Evolutionary conservation across 2,329 filamentous ascomycete species (phyloP), one percentile per base, ranked within the genome.

Genomic region (Venturia oleaginea): DNA sequence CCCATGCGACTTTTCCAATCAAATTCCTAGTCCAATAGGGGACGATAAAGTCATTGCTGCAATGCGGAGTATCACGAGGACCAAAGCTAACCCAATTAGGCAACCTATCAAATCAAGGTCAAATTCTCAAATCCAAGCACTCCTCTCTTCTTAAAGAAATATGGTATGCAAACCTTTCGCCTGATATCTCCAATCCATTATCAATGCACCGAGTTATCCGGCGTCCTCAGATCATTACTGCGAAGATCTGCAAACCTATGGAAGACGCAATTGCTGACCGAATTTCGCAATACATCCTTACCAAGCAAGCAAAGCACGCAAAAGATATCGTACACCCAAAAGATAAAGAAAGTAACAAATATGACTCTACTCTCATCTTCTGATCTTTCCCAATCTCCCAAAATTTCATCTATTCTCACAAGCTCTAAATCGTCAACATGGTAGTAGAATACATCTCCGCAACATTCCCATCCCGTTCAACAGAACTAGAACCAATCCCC

Each of bases 381-480:
- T 48, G 4, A 13, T 11, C 43, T 8, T 27, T 27, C 27, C 27
- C 22, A 27, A 7, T 48, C 10, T 24, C n/a, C 10, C n/a, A 13
- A 11, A 6, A 2, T 48, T 13, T 40, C 13, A 15, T 40, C 38
- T 15, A 1, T 10, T 40, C 11, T 15, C 1, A 4, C 11, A 4
- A 13, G 38, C 13, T 13, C 13, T 40, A 4, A 40, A 30, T 34
- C 27, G 34, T 3, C 43, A 64, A 19, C 17, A 64, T 64, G 62
- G 27, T 46, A 1, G 37, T 64, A 68, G 84, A 86, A 72, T 86
- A 86, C 71, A 86, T 86, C 72, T 83, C 79, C 67, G 66, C 83
- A 59, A 83, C 83, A 1, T 84, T 83, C 66, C 80, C 83, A 55
- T 86, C 84, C 69, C 73, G 79, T 30, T 84, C 82, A 0, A 85